Conservation (phyloP, 331 rosid species). For the Acacia concinna region DNA sequence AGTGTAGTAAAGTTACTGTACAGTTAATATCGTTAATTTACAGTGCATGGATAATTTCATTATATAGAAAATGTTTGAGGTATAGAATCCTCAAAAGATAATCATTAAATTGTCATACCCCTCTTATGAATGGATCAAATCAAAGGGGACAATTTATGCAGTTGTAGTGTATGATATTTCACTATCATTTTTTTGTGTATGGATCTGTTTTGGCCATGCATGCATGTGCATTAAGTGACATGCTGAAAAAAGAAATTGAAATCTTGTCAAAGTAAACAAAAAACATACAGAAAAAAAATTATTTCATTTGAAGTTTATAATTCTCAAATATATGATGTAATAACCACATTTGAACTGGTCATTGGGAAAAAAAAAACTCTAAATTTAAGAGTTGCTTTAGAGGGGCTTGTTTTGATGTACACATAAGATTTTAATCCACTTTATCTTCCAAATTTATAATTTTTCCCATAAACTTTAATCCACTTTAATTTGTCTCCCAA, state of each 20-base stretch:
- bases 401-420: too few relatives aligned
- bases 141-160: constrained; percentile 12
- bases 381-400: too few relatives aligned
- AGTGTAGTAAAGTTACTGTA: neutral
- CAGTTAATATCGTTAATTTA: neutral
- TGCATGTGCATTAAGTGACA: constrained; percentile 27
- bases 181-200: neutral
- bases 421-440: too few relatives aligned
- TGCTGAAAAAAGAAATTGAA: neutral
- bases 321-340: neutral
- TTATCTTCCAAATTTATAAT: too few relatives aligned
- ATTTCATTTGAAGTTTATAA: neutral
- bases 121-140: constrained; percentile 13
- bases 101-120: neutral
- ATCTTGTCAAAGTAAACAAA: neutral
- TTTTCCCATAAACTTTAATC: too few relatives aligned
- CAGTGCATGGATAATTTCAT: neutral
- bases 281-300: neutral
- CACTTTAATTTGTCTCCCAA: too few relatives aligned
- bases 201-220: constrained; percentile 25
- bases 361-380: neutral
- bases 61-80: constrained; percentile 9
- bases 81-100: neutral
- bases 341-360: neutral
- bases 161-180: constrained; percentile 16